Evolutionary conservation across 768 basidiomycete genomes (phyloP), one percentile per base, ranked within the genome.

Genomic region (Nidularia sp.): DNA sequence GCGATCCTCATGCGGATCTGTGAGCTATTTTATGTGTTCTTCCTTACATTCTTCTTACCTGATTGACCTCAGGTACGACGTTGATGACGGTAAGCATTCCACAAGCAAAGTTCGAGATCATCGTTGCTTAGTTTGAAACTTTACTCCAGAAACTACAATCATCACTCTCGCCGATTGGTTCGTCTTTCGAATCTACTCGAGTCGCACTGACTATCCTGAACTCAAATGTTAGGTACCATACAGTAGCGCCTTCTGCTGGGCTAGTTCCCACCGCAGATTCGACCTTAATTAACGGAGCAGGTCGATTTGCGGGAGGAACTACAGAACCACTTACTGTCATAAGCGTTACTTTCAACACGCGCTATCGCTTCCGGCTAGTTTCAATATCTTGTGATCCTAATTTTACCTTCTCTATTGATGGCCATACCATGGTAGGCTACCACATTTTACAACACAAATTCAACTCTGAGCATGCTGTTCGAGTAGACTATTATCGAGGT

Each of bases 401-500:
- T 53, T 73, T 68, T 56, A 57, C 54, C 2, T 74, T 81, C 66
- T 73, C 70, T 5, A 78, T 80, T 53, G 75, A 78, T 39, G 61
- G 63, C 4, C 79, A 80, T 57, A 61, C 59, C 6, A 57, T 80
- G 53, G 44, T 45, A 12, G 5, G 55, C 51, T 9, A 45, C 8
- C 44, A 12, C 22, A 8, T 1, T 8, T 25, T 12, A 12, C 44
- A 12, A 45, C 22, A 10, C 9, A 8, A 8, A 36, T 49, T 13
- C 10, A 10, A 31, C 79, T 74, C 77, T 79, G 47, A 42, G 65
- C 1, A 78, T 79, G 56, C 62, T 61, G 39, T 76, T 78, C 25
- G 62, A 80, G 18, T 65, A 45, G 44, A 78, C 71, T 0, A 58
- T 80, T 53, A 79, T 79, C 44, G 79, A 80, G 60, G 75, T 68